These are phyloP conservation scores for Galerina sulciceps DNA, from an alignment of 768 basidiomycete genomes.

Conservation along the genomic window DNA sequence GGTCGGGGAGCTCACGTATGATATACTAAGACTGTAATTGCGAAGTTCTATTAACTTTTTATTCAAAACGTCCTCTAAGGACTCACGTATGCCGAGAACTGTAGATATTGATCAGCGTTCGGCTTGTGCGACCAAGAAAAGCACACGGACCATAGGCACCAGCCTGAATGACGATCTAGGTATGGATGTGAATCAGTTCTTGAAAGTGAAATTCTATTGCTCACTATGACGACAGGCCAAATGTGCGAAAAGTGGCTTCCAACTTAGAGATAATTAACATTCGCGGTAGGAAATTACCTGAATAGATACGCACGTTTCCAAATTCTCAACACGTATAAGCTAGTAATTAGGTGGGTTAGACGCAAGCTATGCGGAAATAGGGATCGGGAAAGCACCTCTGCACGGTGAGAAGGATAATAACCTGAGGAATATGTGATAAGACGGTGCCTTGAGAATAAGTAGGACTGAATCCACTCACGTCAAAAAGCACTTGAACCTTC, in stretches of 20 bases:
- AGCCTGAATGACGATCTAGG: not conserved
- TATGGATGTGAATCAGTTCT: not conserved
- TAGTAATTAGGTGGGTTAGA: not conserved
- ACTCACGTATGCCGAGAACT: not conserved
- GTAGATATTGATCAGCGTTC: too few species aligned
- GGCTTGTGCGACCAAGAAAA: not conserved
- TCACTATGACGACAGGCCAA: not conserved
- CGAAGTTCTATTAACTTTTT: too few species aligned
- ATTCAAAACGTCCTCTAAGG: not conserved
- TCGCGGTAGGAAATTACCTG: not conserved
- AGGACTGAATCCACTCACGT: not conserved
- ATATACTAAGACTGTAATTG: too few species aligned
- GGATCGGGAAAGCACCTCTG: not conserved
- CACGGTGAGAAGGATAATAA: not conserved
- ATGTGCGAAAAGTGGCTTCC: not conserved
- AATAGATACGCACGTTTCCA: not conserved
- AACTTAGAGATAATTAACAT: not conserved
- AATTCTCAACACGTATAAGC: not conserved
- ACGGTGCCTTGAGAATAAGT: not conserved
- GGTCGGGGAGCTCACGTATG: not conserved
- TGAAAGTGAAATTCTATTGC: not conserved
- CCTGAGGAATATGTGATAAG: not conserved
- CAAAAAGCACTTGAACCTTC: constrained; percentile 1
- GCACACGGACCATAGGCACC: not conserved
- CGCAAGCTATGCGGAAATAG: too few species aligned